A percentile compares a stretch with the other conserved stretches of the same genome.
These are phyloP conservation scores for Podospora conica DNA, from an alignment of 495 filamentous ascomycete species.

Conservation along the genomic window DNA sequence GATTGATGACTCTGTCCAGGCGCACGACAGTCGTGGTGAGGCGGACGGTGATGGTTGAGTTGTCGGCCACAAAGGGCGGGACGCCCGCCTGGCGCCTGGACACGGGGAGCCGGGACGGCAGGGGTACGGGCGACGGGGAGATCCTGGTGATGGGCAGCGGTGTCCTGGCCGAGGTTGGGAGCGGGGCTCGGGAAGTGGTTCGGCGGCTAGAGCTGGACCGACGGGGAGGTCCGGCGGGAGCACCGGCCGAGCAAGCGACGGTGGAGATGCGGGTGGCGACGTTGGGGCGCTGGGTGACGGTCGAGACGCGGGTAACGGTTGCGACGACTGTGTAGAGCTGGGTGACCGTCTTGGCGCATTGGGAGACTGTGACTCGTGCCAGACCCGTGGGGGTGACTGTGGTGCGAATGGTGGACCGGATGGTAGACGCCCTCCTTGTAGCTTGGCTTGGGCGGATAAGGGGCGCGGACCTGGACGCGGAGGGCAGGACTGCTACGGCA, in stretches of 20 bases:
- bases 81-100: neutral
- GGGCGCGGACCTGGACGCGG: neutral
- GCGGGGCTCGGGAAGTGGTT: neutral
- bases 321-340: conserved; percentile 9
- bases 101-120: neutral
- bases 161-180: neutral
- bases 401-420: neutral
- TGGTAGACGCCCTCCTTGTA: neutral
- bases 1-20: neutral
- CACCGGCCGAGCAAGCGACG: neutral
- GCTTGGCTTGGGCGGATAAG: conserved; percentile 2
- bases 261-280: conserved; percentile 6
- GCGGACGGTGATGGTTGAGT: neutral
- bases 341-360: conserved; percentile 10
- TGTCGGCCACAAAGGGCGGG: neutral
- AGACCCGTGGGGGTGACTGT: conserved; percentile 7
- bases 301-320: conserved; percentile 5
- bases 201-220: neutral
- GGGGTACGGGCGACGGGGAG: neutral
- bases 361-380: conserved; percentile 3
- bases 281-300: conserved; percentile 4
- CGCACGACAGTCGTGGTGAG: neutral
- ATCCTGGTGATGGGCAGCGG: neutral
- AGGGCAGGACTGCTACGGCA: neutral
- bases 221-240: neutral